Conservation (phyloP, 2,329 filamentous ascomycete genomes). For the Fusarium torreyae region DNA sequence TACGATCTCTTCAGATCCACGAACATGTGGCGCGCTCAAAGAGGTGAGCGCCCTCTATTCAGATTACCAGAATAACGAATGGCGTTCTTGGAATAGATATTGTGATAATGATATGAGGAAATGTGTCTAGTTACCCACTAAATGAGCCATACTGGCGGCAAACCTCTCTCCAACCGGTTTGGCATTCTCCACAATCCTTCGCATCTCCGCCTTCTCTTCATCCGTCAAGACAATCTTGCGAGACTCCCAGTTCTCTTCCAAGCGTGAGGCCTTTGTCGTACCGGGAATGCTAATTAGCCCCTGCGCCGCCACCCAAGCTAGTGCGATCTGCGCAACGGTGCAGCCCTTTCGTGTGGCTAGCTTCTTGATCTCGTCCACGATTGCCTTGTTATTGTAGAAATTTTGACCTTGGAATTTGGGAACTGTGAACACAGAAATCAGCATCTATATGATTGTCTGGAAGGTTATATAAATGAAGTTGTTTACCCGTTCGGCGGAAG, state of each 20-base stretch:
- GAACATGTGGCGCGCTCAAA: slow-evolving; percentile 2
- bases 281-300: neutral
- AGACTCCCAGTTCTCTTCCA: neutral
- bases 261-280: neutral
- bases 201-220: neutral
- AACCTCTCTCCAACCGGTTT: neutral
- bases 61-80: neutral
- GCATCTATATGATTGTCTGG: no score
- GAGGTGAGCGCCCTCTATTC: neutral
- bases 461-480: no score
- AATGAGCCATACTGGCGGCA: neutral
- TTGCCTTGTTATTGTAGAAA: slow-evolving; percentile 52
- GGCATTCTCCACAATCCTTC: neutral
- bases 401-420: neutral
- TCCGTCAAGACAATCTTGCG: neutral
- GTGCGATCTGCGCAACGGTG: neutral
- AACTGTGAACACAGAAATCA: neutral
- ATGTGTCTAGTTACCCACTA: neutral
- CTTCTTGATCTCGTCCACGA: slow-evolving; percentile 60
- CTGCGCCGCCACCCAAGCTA: slow-evolving; percentile 1
- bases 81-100: no score
- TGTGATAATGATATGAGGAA: no score
- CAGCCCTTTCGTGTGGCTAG: slow-evolving; percentile 32
- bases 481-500: slow-evolving; percentile 54
- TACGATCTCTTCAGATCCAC: neutral